phyloP scores from a whole-genome alignment of 768 basidiomycete species.

The Tephrocybe sp. region DNA sequence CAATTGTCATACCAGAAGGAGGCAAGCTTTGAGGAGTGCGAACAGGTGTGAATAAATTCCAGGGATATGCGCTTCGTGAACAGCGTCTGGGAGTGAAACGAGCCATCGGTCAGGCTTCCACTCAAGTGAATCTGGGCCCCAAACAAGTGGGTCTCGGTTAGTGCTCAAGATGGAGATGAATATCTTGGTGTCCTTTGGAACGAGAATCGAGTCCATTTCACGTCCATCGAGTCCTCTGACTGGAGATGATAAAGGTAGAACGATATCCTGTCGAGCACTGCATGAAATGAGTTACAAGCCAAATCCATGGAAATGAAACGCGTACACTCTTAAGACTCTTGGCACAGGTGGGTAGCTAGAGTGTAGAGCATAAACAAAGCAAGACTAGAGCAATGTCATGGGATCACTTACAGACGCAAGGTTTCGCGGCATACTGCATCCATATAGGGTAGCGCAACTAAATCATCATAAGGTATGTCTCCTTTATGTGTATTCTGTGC shows the following conservation, averaged over 20 bases:
- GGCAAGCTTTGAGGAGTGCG: neutral
- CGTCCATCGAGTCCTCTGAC: slow-evolving; percentile 36
- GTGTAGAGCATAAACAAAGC: neutral
- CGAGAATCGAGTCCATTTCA: slow-evolving; percentile 32
- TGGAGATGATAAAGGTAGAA: slow-evolving; percentile 42
- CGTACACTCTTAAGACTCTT: slow-evolving; percentile 18
- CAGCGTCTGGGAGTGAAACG: slow-evolving; percentile 31
- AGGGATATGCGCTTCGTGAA: slow-evolving; percentile 38
- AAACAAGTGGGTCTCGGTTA: slow-evolving; percentile 41
- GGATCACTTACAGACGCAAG: slow-evolving; percentile 31
- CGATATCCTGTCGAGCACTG: slow-evolving; percentile 24
- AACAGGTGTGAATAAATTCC: slow-evolving; percentile 47
- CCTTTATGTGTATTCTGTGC: slow-evolving; percentile 22
- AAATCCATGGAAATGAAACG: too few species aligned
- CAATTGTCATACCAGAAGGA: too few species aligned
- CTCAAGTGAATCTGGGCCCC: slow-evolving; percentile 48
- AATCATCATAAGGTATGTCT: slow-evolving; percentile 37
- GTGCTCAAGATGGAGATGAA: slow-evolving; percentile 34
- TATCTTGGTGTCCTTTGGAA: slow-evolving; percentile 40
- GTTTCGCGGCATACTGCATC: slow-evolving; percentile 42
- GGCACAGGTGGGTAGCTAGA: slow-evolving; percentile 19
- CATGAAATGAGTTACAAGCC: neutral
- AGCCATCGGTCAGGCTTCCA: slow-evolving; percentile 58
- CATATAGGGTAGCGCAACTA: slow-evolving; percentile 34
- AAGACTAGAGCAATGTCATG: neutral